A percentile compares a stretch with the other conserved stretches of the same genome.
phyloP scores from a whole-genome alignment of 768 basidiomycete species.

The Lactarius pseudohatsudake region DNA sequence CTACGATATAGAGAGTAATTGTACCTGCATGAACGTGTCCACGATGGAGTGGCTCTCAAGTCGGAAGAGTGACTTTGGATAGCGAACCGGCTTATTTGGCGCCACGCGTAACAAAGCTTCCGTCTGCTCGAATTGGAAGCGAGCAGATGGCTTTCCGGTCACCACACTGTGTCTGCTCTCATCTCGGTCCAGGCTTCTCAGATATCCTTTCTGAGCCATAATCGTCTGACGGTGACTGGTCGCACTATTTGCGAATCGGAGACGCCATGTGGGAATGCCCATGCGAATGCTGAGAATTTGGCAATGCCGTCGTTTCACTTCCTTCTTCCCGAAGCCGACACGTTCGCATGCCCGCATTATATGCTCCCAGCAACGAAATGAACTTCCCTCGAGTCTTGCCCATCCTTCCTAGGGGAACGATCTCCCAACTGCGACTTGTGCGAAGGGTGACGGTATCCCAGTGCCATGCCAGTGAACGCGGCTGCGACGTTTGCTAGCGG shows the following conservation, averaged over 20 bases:
- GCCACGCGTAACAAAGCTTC: slow-evolving; percentile 3
- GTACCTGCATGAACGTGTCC: neutral
- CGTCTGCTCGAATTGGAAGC: neutral
- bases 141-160: neutral
- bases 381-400: slow-evolving; percentile 12
- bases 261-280: slow-evolving; percentile 22
- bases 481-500: neutral
- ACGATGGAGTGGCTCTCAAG: neutral
- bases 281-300: slow-evolving; percentile 13
- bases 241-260: neutral
- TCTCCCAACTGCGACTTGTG: slow-evolving; percentile 8
- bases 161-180: neutral
- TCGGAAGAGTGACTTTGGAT: neutral
- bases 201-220: neutral
- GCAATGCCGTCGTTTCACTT: slow-evolving; percentile 5
- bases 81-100: neutral
- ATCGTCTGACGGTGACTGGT: neutral
- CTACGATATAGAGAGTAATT: slow-evolving; percentile 20
- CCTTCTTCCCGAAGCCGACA: slow-evolving; percentile 3
- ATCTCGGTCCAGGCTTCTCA: neutral
- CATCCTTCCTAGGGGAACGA: slow-evolving; percentile 10
- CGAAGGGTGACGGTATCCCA: neutral
- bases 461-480: neutral
- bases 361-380: slow-evolving; percentile 14
- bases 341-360: slow-evolving; percentile 22